Conservation (phyloP, 129 eudicot genomes). For the Arctium lappa region DNA sequence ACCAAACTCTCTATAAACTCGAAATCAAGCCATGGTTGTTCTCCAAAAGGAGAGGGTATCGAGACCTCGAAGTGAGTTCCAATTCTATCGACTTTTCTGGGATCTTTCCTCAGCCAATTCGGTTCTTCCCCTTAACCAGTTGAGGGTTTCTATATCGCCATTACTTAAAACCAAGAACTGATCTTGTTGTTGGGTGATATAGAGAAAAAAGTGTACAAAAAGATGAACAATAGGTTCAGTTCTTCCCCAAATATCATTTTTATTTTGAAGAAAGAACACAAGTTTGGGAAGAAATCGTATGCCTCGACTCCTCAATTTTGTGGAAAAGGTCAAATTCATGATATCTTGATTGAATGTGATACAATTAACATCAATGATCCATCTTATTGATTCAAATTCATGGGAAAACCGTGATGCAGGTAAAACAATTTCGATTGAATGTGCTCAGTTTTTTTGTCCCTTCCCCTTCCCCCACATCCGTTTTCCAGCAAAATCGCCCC, state of each 20-base stretch:
- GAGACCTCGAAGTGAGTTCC: constrained; percentile 33
- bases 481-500: too few relatives aligned
- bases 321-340: constrained; percentile 52
- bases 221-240: constrained; percentile 10
- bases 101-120: constrained; percentile 58
- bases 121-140: constrained; percentile 63
- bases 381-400: constrained; percentile 42
- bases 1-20: constrained; percentile 35
- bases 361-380: constrained; percentile 36
- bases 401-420: constrained; percentile 50
- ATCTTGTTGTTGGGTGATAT: constrained; percentile 51
- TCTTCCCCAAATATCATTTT: constrained; percentile 27
- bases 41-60: constrained; percentile 56
- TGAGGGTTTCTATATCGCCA: constrained; percentile 49
- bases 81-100: constrained; percentile 40
- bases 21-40: constrained; percentile 64
- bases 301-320: constrained; percentile 53
- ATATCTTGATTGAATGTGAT: constrained; percentile 54
- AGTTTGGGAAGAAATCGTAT: constrained; percentile 59
- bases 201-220: constrained; percentile 47
- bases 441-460: too few relatives aligned
- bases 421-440: constrained; percentile 59
- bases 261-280: constrained; percentile 52
- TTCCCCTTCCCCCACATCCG: too few relatives aligned
- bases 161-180: constrained; percentile 42